Percentiles rank a stretch among this genome's conserved stretches.
These are phyloP conservation scores for Leishmania mexicana DNA, from an alignment of 208 protist genomes.

Conservation along the genomic window DNA sequence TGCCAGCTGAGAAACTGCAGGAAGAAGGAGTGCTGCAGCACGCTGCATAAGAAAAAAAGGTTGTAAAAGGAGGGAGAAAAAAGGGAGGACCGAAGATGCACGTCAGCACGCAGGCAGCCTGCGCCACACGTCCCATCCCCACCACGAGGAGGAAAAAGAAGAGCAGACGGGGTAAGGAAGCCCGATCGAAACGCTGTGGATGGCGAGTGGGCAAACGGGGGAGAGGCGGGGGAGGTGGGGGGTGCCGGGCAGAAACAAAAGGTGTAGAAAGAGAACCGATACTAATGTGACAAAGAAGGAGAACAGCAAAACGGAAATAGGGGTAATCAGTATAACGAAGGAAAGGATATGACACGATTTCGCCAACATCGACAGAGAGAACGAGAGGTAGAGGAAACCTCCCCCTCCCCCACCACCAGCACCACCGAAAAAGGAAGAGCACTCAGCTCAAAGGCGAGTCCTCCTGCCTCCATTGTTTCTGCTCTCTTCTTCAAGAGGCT, in stretches of 20 bases:
- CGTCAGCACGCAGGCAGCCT: neutral
- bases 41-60: neutral
- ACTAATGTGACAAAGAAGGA: neutral
- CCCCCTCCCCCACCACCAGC: neutral
- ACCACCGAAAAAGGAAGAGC: neutral
- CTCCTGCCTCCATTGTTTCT: neutral
- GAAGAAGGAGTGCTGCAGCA: neutral
- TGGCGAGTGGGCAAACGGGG: neutral
- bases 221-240: neutral
- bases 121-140: neutral
- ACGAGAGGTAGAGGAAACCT: neutral
- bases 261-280: neutral
- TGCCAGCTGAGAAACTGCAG: neutral
- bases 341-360: neutral
- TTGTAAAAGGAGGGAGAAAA: neutral
- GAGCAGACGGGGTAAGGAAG: neutral
- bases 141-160: neutral
- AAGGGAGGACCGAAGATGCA: neutral
- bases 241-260: neutral
- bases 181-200: neutral
- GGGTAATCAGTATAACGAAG: neutral
- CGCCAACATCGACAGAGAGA: neutral
- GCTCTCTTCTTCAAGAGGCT: neutral
- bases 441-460: neutral
- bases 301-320: too few species aligned